Conservation (phyloP, 106 monocot species). For the Apostasia shenzhenica region DNA sequence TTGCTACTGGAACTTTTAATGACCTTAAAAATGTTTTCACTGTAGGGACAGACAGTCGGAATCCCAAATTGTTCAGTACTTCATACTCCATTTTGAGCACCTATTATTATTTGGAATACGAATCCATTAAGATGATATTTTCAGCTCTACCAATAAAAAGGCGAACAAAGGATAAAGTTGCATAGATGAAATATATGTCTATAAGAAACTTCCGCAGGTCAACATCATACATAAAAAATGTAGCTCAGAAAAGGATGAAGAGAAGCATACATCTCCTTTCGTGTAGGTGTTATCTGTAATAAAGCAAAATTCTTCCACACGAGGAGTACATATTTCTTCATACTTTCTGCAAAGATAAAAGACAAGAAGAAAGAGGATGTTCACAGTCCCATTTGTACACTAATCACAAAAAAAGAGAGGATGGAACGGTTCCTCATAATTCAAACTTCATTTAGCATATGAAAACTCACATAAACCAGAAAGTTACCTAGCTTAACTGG, state of each 20-base stretch:
- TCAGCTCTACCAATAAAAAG: background rate
- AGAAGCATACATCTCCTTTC: conserved; percentile 46
- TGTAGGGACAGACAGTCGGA: conserved; percentile 64
- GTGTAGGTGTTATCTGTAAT: conserved; percentile 82
- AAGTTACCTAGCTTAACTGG: no score
- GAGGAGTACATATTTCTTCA: conserved; percentile 81
- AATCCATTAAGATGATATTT: no score
- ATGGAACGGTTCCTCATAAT: no score
- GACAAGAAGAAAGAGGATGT: background rate
- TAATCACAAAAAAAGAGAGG: no score
- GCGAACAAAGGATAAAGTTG: background rate
- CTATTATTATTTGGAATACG: conserved; percentile 14
- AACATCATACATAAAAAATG: no score
- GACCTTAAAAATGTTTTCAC: conserved; percentile 83
- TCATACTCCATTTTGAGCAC: conserved; percentile 65
- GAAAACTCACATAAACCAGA: no score
- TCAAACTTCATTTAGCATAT: no score
- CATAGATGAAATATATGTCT: no score
- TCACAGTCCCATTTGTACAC: no score
- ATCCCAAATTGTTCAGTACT: conserved; percentile 46
- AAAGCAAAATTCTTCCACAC: conserved; percentile 76
- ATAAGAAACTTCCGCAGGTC: no score
- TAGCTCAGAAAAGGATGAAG: background rate
- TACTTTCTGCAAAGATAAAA: conserved; percentile 49
- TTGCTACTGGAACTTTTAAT: background rate